Percentiles rank a stretch among this genome's conserved stretches.
phyloP scores from a whole-genome alignment of 352 stramenopile genomes.

The Thalassiosira oceanica region DNA sequence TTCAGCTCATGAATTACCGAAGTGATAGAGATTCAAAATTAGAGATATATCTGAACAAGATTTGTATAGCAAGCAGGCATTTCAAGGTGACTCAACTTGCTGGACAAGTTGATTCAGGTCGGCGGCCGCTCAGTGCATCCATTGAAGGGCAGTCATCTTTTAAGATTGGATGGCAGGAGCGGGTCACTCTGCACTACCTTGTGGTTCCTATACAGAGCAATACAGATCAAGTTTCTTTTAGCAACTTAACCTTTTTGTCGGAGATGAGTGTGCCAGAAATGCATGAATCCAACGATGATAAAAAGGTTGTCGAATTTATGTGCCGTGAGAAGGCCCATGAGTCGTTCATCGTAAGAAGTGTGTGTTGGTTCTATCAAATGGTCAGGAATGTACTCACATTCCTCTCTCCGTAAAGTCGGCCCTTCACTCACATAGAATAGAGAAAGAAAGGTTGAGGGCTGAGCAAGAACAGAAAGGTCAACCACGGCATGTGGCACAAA shows the following conservation, averaged over 20 bases:
- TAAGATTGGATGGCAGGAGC: conserved; percentile 73
- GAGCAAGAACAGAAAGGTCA: conserved; percentile 60
- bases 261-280: conserved; percentile 1
- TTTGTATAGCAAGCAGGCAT: conserved; percentile 65
- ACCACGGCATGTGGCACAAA: conserved; percentile 73
- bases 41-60: conserved; percentile 60
- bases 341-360: conserved; percentile 48
- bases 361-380: background rate
- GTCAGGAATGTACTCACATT: too few species aligned
- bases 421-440: conserved; percentile 46
- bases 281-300: too few species aligned
- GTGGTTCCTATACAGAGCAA: conserved; percentile 44
- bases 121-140: conserved; percentile 5
- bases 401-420: conserved; percentile 29
- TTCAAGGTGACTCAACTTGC: conserved; percentile 59
- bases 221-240: conserved; percentile 29
- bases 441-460: conserved; percentile 47
- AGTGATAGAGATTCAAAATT: conserved; percentile 62
- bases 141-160: conserved; percentile 13
- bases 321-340: conserved; percentile 66
- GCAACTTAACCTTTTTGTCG: conserved; percentile 42
- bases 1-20: conserved; percentile 69
- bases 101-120: conserved; percentile 43
- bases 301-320: conserved; percentile 52
- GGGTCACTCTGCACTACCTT: conserved; percentile 65